These are phyloP conservation scores for Nothophaeocryptopus gaeumannii DNA, from an alignment of 2,329 filamentous ascomycete species.

Conservation along the genomic window DNA sequence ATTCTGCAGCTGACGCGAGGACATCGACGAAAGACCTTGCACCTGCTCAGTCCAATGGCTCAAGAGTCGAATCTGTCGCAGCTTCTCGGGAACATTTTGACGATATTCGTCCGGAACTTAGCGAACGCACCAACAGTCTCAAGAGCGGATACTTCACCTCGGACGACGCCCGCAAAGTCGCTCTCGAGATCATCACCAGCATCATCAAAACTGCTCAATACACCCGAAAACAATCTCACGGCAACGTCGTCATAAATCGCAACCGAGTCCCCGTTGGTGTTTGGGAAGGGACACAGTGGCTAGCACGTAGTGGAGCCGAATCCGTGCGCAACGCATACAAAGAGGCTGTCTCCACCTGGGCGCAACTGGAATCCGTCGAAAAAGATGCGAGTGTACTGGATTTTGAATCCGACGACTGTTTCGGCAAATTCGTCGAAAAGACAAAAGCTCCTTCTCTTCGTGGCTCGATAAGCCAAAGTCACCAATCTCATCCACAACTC, in stretches of 20 bases:
- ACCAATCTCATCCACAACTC: conserved; percentile 23
- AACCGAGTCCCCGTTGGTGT: conserved; percentile 69
- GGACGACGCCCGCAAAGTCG: conserved; percentile 59
- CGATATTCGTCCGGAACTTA: conserved; percentile 37
- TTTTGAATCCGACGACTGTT: conserved; percentile 25
- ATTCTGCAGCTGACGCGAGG: conserved; percentile 7
- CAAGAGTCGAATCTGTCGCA: background rate
- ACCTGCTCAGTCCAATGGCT: conserved; percentile 3
- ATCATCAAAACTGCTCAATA: conserved; percentile 77
- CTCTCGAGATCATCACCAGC: conserved; percentile 75
- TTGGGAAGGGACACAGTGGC: conserved; percentile 97
- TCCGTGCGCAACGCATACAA: conserved; percentile 80
- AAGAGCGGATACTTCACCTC: conserved; percentile 58
- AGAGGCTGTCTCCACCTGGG: conserved; percentile 79
- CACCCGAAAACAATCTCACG: conserved; percentile 16
- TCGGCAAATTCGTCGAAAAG: conserved; percentile 23
- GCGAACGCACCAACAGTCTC: conserved; percentile 49
- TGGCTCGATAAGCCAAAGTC: conserved; percentile 22
- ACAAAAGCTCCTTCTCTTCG: conserved; percentile 21
- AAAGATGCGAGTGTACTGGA: conserved; percentile 29
- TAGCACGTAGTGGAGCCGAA: conserved; percentile 75
- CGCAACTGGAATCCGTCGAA: conserved; percentile 43
- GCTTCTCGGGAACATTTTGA: conserved; percentile 1
- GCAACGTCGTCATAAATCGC: conserved; percentile 36
- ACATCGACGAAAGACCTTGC: conserved; percentile 8